Conservation (phyloP, 768 basidiomycete genomes). For the Sutorius australiensis region DNA sequence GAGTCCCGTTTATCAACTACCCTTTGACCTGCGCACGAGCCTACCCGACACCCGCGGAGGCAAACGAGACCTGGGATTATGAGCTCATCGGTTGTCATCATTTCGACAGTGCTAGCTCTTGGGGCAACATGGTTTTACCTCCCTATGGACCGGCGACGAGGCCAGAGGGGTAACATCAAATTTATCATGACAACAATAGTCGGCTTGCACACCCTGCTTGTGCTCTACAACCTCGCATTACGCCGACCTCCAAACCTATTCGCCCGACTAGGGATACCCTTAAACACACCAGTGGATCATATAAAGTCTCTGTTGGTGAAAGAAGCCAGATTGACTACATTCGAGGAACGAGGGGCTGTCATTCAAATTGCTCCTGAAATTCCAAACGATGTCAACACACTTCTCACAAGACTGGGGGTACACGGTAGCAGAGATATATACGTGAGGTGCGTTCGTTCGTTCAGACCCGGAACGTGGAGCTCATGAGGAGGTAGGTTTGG, state of each 20-base stretch:
- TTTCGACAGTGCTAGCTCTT: slow-evolving; percentile 18
- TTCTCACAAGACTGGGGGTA: slow-evolving; percentile 53
- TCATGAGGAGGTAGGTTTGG: slow-evolving; percentile 50
- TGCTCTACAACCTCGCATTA: slow-evolving; percentile 13
- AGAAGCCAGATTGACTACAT: slow-evolving; percentile 37
- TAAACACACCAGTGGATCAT: slow-evolving; percentile 50
- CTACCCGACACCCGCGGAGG: background rate
- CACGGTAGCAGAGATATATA: slow-evolving; percentile 58
- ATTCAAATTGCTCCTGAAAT: slow-evolving; percentile 27
- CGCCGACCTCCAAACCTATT: slow-evolving; percentile 63
- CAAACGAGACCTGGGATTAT: background rate
- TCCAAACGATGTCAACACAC: slow-evolving; percentile 44
- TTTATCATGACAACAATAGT: slow-evolving; percentile 10
- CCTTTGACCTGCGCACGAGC: background rate
- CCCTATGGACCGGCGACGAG: slow-evolving; percentile 6
- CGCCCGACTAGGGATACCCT: slow-evolving; percentile 46
- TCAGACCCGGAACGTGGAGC: background rate
- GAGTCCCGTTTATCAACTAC: background rate
- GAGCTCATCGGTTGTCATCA: slow-evolving; percentile 1
- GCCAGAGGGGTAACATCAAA: background rate
- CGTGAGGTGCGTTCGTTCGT: slow-evolving; percentile 44
- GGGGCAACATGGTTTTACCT: slow-evolving; percentile 17
- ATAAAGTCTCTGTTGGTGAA: slow-evolving; percentile 46
- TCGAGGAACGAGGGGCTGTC: slow-evolving; percentile 11
- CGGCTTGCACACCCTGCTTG: slow-evolving; percentile 15